Conservation (phyloP, 768 basidiomycete species). For the Rhodotorula paludigena region DNA sequence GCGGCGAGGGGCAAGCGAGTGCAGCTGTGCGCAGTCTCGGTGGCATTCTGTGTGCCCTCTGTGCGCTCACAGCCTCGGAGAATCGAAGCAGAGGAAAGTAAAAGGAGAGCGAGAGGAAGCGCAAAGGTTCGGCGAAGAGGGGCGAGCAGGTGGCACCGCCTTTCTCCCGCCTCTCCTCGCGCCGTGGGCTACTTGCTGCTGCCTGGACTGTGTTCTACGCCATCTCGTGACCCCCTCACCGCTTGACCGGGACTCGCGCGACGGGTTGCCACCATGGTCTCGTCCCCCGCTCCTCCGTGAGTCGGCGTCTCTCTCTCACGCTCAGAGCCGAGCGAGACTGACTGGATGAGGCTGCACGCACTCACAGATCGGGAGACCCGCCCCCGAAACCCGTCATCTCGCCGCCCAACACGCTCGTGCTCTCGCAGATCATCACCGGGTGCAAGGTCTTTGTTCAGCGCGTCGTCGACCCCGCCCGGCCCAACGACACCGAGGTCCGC, state of each 20-base stretch:
- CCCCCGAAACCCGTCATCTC: constrained; percentile 38
- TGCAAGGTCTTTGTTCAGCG: constrained; percentile 92
- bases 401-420: constrained; percentile 36
- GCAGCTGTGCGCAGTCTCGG: not conserved
- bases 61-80: too few species aligned
- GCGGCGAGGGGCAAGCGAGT: not conserved
- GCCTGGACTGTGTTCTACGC: not conserved
- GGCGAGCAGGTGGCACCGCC: too few species aligned
- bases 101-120: too few species aligned
- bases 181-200: not conserved
- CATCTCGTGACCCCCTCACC: rapidly evolving
- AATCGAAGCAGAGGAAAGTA: too few species aligned
- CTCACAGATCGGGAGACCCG: not conserved
- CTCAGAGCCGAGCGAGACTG: not conserved
- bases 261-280: not conserved
- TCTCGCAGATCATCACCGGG: constrained; percentile 51
- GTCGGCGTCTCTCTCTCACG: not conserved
- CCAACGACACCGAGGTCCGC: constrained; percentile 64
- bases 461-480: constrained; percentile 60
- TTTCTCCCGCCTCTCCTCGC: too few species aligned
- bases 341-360: too few species aligned
- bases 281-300: not conserved
- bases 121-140: too few species aligned
- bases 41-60: not conserved
- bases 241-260: not conserved